Base-by-base conservation (phyloP, 1,139 yeast species). In the Taphrina betulina region DNA sequence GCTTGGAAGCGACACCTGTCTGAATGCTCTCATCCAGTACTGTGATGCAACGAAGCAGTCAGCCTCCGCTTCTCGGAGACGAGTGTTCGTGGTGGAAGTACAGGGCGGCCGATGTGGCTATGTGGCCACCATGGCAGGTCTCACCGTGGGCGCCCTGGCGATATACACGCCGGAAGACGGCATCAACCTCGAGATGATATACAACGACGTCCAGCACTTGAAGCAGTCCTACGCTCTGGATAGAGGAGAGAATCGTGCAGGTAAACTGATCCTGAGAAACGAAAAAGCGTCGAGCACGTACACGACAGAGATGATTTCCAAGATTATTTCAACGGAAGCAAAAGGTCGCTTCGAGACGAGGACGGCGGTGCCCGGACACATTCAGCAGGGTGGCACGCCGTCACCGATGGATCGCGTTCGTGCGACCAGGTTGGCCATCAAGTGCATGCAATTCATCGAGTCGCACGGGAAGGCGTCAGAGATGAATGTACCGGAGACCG, bases 31-130 rank as follows among this genome's bases (percentile, higher is more conserved):
- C 69, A 89, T 89, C 67, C 79, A 83, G 58, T 92, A 92, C 74
- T 90, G 97, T 76, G 98, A 92, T 70, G 89, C 88, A 26, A 86
- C 92, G 63, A 89, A 90, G 72, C 97, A 89, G 73, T 82, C 92
- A 45, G 97, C 98, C 2, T 82, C 96, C 19, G 88, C 97, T 20
- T 84, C 96, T 2, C 82, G 98, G 74, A 86, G 94, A 65, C 80
- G 98, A 67, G 95, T 87, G 4, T 92, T 92, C 69, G 96, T 92
- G 26, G 95, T 92, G 61, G 98, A 92, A 67, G 95, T 87, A 33
- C 97, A 92, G 75, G 98, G 98, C 65, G 98, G 97, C 57, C 85
- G 88, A 71, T 84, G 95, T 5, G 98, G 98, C 29, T 92, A 81
- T 70, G 82, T 92, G 65, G 96, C 97, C 10, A 82, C 95, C 1